Percentiles rank a stretch among this genome's conserved stretches.
Evolutionary conservation across 2,329 filamentous ascomycete species (phyloP).

Genomic region (Alternaria rosae): DNA sequence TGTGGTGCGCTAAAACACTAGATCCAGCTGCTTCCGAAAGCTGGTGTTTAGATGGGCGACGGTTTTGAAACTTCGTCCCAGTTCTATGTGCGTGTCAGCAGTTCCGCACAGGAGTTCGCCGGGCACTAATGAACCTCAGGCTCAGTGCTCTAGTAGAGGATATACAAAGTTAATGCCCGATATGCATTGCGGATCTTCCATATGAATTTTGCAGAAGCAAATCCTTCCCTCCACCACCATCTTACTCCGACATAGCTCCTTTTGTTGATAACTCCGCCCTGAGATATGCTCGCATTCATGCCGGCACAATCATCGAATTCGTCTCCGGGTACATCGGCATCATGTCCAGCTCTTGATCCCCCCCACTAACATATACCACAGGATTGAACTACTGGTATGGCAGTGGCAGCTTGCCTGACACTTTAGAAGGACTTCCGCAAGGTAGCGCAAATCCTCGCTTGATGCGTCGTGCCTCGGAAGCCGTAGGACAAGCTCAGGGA

Average conservation of each 20-base stretch:
- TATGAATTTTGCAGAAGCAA: slow-evolving; percentile 32
- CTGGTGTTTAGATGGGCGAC: slow-evolving; percentile 41
- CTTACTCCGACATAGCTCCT: slow-evolving; percentile 30
- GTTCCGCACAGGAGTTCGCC: slow-evolving; percentile 35
- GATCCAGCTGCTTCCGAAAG: slow-evolving; percentile 41
- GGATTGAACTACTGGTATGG: slow-evolving; percentile 46
- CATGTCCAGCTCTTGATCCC: slow-evolving; percentile 3
- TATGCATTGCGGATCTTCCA: slow-evolving; percentile 38
- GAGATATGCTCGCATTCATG: slow-evolving; percentile 50
- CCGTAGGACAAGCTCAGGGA: slow-evolving; percentile 35
- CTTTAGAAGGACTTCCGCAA: slow-evolving; percentile 34
- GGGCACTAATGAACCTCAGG: slow-evolving; percentile 37
- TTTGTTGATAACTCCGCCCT: slow-evolving; percentile 25
- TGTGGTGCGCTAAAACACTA: slow-evolving; percentile 45
- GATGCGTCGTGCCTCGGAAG: slow-evolving; percentile 45
- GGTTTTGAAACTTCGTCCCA: slow-evolving; percentile 45
- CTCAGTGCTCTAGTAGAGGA: slow-evolving; percentile 30
- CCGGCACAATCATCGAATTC: slow-evolving; percentile 45
- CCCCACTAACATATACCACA: slow-evolving; percentile 24
- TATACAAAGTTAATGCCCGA: slow-evolving; percentile 45
- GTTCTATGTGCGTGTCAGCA: slow-evolving; percentile 40
- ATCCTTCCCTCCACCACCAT: slow-evolving; percentile 29
- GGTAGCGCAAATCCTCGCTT: slow-evolving; percentile 34
- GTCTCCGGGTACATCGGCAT: slow-evolving; percentile 38
- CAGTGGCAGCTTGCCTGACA: slow-evolving; percentile 39